These are phyloP conservation scores for Termitomyces sp. DNA, from an alignment of 1,284 basidiomycete species.

Conservation along the genomic window DNA sequence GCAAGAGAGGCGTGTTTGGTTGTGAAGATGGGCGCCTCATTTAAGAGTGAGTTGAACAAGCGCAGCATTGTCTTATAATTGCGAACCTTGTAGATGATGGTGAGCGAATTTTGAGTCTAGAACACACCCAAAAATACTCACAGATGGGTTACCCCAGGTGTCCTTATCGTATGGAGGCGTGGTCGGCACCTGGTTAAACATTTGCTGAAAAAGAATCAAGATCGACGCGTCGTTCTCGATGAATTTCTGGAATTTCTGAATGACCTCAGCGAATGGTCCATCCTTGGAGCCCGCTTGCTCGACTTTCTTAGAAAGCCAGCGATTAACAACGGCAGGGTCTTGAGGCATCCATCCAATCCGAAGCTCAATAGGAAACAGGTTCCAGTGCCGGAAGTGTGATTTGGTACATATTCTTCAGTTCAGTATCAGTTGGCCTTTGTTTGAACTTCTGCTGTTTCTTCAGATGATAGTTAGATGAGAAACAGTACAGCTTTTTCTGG, in stretches of 20 bases:
- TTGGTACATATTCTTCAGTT: too few species aligned
- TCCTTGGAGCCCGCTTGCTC: neutral
- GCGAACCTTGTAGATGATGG: conserved; percentile 25
- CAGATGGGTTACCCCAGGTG: conserved; percentile 24
- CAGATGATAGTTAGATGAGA: too few species aligned
- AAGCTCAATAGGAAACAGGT: too few species aligned
- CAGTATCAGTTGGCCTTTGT: too few species aligned
- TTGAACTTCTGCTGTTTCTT: too few species aligned
- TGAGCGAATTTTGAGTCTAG: neutral
- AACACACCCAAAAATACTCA: conserved; percentile 8
- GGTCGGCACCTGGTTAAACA: conserved; percentile 21
- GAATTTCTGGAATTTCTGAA: conserved; percentile 35
- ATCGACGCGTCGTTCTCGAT: conserved; percentile 36
- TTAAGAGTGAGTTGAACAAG: conserved; percentile 39
- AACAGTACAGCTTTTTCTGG: too few species aligned
- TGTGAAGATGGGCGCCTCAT: conserved; percentile 33
- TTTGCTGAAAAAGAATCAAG: conserved; percentile 32
- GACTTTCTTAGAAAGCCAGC: conserved; percentile 6
- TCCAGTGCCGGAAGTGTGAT: too few species aligned
- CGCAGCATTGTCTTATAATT: conserved; percentile 40
- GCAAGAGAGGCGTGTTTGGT: conserved; percentile 31
- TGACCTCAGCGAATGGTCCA: conserved; percentile 15
- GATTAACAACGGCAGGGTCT: neutral
- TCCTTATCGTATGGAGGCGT: conserved; percentile 24
- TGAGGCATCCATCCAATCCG: conserved; percentile 4